These are phyloP conservation scores for Clavispora carvajalis DNA, from an alignment of 805 yeast species.

Conservation along the genomic window DNA sequence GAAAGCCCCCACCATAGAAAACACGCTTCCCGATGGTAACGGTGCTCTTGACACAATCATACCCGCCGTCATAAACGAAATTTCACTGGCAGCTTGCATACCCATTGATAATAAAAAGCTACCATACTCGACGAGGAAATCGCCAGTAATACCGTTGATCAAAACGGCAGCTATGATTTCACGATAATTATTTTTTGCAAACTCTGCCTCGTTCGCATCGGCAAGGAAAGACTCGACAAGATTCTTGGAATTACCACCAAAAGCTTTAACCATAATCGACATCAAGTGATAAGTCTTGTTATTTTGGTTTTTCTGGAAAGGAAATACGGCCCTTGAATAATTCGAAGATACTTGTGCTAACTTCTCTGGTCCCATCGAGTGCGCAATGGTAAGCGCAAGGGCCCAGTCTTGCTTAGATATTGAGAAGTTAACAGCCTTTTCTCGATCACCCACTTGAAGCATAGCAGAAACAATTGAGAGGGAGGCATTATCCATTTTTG, in stretches of 20 bases:
- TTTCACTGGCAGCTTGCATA: slow-evolving; percentile 36
- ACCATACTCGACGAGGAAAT: slow-evolving; percentile 50
- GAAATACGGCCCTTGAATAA: slow-evolving; percentile 45
- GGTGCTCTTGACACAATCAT: slow-evolving; percentile 32
- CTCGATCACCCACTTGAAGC: slow-evolving; percentile 59
- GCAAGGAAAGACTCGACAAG: slow-evolving; percentile 47
- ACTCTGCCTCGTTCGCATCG: slow-evolving; percentile 38
- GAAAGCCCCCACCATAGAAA: slow-evolving; percentile 36
- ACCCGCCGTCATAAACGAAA: slow-evolving; percentile 44
- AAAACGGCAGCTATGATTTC: slow-evolving; percentile 39
- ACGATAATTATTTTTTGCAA: slow-evolving; percentile 51
- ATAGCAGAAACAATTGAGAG: slow-evolving; percentile 27
- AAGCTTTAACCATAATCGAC: slow-evolving; percentile 58
- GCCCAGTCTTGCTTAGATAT: slow-evolving; percentile 69
- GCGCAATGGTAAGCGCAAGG: slow-evolving; percentile 66
- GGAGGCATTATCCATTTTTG: slow-evolving; percentile 36
- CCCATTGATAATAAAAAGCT: slow-evolving; percentile 32
- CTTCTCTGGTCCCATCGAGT: slow-evolving; percentile 55
- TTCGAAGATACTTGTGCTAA: slow-evolving; percentile 56
- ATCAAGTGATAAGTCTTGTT: slow-evolving; percentile 35
- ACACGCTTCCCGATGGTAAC: slow-evolving; percentile 25
- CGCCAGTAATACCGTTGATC: slow-evolving; percentile 27
- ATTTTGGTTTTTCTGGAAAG: slow-evolving; percentile 36
- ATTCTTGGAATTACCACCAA: slow-evolving; percentile 54
- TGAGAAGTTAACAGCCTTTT: slow-evolving; percentile 60